A percentile compares a stretch with the other conserved stretches of the same genome.
Evolutionary conservation across 257 asterid species (phyloP).

Genomic region (Ilex aquifolium): DNA sequence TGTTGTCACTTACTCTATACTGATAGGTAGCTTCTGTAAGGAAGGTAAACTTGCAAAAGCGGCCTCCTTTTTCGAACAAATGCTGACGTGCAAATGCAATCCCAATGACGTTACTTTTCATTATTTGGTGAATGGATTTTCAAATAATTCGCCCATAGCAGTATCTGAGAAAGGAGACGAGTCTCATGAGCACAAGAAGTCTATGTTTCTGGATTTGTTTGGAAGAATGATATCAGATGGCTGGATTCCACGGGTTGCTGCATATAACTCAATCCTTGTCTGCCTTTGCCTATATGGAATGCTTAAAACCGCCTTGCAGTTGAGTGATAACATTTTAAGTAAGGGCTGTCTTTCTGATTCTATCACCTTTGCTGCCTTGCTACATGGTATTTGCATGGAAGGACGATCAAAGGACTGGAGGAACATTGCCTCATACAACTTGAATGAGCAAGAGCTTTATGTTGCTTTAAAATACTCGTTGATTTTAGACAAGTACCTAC

Average conservation of each 20-base stretch:
- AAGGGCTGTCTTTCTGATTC: conserved; percentile 45
- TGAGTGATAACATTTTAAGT: conserved; percentile 42
- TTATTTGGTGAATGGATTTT: conserved; percentile 69
- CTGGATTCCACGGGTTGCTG: conserved; percentile 51
- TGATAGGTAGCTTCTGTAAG: conserved; percentile 73
- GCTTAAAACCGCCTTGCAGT: conserved; percentile 49
- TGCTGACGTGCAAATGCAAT: conserved; percentile 61
- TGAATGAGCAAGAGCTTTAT: conserved; percentile 37
- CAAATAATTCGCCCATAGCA: conserved; percentile 25
- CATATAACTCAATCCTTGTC: conserved; percentile 56
- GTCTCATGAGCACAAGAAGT: conserved; percentile 14
- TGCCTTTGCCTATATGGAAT: conserved; percentile 64
- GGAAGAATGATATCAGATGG: conserved; percentile 55
- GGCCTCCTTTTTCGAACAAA: conserved; percentile 56
- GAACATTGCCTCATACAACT: conserved; percentile 37
- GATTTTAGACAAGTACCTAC: conserved; percentile 44
- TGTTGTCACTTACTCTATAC: conserved; percentile 75
- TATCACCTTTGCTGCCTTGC: conserved; percentile 55
- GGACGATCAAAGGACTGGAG: conserved; percentile 75
- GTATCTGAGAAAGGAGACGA: conserved; percentile 13
- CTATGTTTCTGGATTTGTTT: conserved; percentile 55
- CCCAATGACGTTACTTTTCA: conserved; percentile 80
- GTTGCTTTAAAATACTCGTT: conserved; percentile 46
- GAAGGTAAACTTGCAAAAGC: conserved; percentile 61
- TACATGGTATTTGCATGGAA: conserved; percentile 58